Conservation (phyloP, 192 early-diverging fungal genomes). For the Lobosporangium transversale region DNA sequence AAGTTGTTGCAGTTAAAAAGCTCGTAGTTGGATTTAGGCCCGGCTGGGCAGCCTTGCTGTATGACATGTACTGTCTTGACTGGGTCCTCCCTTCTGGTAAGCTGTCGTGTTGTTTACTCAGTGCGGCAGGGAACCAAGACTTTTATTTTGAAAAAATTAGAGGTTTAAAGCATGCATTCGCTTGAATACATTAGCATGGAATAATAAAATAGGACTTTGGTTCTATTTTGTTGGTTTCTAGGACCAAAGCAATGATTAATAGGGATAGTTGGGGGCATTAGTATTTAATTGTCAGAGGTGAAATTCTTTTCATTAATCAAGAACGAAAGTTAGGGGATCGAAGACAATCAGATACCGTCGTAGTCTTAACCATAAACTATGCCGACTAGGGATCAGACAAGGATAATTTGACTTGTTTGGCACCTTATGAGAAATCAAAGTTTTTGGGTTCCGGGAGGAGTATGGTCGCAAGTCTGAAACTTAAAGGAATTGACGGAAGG, state of each 20-base stretch:
- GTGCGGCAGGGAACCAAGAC: constrained; percentile 51
- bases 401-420: constrained; percentile 62
- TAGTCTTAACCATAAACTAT: constrained; percentile 88
- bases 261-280: constrained; percentile 86
- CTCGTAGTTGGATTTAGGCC: no score
- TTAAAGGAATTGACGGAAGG: no score
- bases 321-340: constrained; percentile 85
- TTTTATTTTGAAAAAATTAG: constrained; percentile 75
- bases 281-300: constrained; percentile 84
- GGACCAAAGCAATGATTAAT: constrained; percentile 78
- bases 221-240: constrained; percentile 75
- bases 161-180: constrained; percentile 70
- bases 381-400: constrained; percentile 81
- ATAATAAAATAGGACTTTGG: constrained; percentile 75
- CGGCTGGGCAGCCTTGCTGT: constrained; percentile 48
- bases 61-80: constrained; percentile 40
- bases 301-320: constrained; percentile 77
- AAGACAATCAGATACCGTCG: constrained; percentile 86
- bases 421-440: constrained; percentile 79
- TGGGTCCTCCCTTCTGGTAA: constrained; percentile 47
- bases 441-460: constrained; percentile 83
- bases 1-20: no score
- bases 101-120: constrained; percentile 42
- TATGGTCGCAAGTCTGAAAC: no score
- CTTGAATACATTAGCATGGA: constrained; percentile 76